phyloP scores from a whole-genome alignment of 208 protist genomes.

The Wallacemonas sp. region DNA sequence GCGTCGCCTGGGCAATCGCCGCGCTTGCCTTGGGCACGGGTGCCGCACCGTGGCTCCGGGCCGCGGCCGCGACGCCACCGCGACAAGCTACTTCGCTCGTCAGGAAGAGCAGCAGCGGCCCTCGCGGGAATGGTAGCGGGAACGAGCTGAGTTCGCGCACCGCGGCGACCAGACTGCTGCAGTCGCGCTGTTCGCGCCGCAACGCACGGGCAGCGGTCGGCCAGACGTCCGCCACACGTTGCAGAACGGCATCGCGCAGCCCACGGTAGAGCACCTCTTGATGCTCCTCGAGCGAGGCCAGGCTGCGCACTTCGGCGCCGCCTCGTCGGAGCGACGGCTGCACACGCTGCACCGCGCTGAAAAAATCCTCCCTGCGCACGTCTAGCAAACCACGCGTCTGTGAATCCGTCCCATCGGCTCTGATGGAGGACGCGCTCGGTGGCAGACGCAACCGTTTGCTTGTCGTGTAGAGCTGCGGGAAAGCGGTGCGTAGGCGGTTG shows the following conservation, averaged over 20 bases:
- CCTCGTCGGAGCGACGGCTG: slow-evolving; percentile 62
- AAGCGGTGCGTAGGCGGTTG: slow-evolving; percentile 59
- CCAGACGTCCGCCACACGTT: slow-evolving; percentile 40
- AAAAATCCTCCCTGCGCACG: slow-evolving; percentile 66
- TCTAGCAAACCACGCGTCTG: not conserved
- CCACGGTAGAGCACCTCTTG: slow-evolving; percentile 56
- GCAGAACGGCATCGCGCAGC: slow-evolving; percentile 36
- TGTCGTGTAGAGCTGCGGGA: slow-evolving; percentile 80
- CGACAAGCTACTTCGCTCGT: slow-evolving; percentile 6
- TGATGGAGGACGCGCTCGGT: not conserved
- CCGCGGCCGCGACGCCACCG: not conserved
- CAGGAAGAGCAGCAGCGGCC: slow-evolving; percentile 58
- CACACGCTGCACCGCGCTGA: slow-evolving; percentile 59
- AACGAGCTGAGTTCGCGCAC: slow-evolving; percentile 55
- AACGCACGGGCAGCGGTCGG: slow-evolving; percentile 44
- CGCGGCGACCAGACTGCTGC: slow-evolving; percentile 44
- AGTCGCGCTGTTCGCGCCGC: slow-evolving; percentile 36
- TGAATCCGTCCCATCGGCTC: too few relatives aligned
- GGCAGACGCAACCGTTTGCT: slow-evolving; percentile 48
- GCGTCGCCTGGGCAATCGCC: not conserved
- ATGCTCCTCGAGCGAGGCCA: slow-evolving; percentile 33
- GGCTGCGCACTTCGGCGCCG: slow-evolving; percentile 8
- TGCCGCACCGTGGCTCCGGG: too few relatives aligned
- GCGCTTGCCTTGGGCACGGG: not conserved
- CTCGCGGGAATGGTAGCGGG: slow-evolving; percentile 47